These are phyloP conservation scores for Aspergillus caelatus DNA, from an alignment of 2,329 filamentous ascomycete species.

Conservation along the genomic window DNA sequence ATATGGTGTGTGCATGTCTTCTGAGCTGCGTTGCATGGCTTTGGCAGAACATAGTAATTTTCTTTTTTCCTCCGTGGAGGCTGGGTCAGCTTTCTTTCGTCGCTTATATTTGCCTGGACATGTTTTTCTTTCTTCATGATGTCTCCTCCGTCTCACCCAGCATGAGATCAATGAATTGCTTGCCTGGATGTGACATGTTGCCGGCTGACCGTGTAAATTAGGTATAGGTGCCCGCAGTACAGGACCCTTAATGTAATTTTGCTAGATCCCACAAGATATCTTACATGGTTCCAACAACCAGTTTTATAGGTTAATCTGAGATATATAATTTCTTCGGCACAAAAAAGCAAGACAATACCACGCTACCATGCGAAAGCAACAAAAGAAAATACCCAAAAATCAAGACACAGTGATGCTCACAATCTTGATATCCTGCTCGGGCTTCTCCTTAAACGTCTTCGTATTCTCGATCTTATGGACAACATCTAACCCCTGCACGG, in stretches of 20 bases:
- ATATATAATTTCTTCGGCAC: background rate
- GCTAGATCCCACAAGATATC: background rate
- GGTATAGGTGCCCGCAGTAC: background rate
- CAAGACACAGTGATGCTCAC: slow-evolving; percentile 68
- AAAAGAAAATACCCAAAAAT: background rate
- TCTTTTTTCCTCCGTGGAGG: slow-evolving; percentile 4
- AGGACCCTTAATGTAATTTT: background rate
- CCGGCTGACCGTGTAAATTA: slow-evolving; percentile 1
- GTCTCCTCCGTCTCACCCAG: background rate
- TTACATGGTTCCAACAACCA: background rate
- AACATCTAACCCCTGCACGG: slow-evolving; percentile 87
- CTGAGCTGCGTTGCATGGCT: slow-evolving; percentile 6
- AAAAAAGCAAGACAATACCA: background rate
- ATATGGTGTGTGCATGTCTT: slow-evolving; percentile 2
- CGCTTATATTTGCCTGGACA: slow-evolving; percentile 8
- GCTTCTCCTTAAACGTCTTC: slow-evolving; percentile 86
- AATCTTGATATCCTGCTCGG: slow-evolving; percentile 96
- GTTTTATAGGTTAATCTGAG: background rate
- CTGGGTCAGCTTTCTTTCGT: slow-evolving; percentile 4
- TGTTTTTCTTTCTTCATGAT: slow-evolving; percentile 1
- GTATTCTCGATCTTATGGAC: slow-evolving; percentile 94
- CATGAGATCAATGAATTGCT: slow-evolving; percentile 3
- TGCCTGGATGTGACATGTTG: background rate
- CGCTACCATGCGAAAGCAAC: background rate
- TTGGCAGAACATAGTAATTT: slow-evolving; percentile 16